phyloP scores from a whole-genome alignment of 495 filamentous ascomycete genomes.

The Cercophora samala region DNA sequence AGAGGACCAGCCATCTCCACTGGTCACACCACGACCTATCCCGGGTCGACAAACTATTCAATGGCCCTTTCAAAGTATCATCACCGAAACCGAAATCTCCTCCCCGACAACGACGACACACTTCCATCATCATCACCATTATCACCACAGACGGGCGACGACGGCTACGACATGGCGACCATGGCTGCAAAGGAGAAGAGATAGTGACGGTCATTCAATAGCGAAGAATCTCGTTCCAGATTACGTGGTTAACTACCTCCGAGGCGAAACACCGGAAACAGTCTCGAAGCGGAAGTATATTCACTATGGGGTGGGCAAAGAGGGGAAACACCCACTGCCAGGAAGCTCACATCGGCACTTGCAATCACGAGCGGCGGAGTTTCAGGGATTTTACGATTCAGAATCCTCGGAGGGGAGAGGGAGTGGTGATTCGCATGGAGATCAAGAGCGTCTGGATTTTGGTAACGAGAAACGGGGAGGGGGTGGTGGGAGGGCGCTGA shows the following conservation, averaged over 20 bases:
- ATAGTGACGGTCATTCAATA: conserved; percentile 8
- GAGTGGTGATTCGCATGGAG: conserved; percentile 15
- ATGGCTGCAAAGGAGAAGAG: conserved; percentile 29
- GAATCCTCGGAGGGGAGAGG: conserved; percentile 19
- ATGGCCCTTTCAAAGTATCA: conserved; percentile 38
- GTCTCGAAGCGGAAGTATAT: conserved; percentile 39
- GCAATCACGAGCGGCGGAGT: conserved; percentile 37
- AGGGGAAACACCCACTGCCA: not conserved
- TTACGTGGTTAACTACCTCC: conserved; percentile 46
- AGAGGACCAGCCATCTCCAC: conserved; percentile 12
- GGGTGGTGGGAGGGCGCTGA: conserved; percentile 16
- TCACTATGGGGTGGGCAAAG: conserved; percentile 23
- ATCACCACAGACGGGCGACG: conserved; percentile 19
- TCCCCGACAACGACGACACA: conserved; percentile 15
- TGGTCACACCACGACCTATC: conserved; percentile 11
- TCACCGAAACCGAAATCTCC: conserved; percentile 24
- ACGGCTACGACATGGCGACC: conserved; percentile 13
- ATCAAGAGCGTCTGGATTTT: not conserved
- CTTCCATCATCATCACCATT: not conserved
- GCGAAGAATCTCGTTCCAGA: conserved; percentile 38
- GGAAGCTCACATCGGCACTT: conserved; percentile 22
- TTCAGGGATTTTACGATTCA: conserved; percentile 28
- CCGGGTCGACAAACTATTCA: conserved; percentile 26
- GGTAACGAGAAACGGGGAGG: not conserved
- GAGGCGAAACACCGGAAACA: conserved; percentile 40